These are phyloP conservation scores for Rubroboletus pulcherrimus DNA, from an alignment of 768 basidiomycete genomes.

Conservation along the genomic window DNA sequence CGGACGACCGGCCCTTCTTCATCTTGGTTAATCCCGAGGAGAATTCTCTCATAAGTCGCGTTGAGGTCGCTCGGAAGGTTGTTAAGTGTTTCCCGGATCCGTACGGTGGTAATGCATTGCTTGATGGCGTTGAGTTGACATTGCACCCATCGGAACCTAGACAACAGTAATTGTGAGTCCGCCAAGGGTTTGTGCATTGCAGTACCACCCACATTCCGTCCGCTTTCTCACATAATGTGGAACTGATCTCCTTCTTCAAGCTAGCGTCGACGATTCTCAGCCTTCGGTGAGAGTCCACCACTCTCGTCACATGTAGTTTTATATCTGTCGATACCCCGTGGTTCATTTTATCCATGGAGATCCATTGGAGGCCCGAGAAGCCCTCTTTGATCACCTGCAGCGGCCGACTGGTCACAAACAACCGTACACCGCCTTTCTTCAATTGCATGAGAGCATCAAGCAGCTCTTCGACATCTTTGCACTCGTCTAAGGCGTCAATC, in stretches of 20 bases:
- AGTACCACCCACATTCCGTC: conserved; percentile 9
- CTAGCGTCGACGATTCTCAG: background rate
- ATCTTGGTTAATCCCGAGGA: background rate
- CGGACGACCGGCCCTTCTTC: background rate
- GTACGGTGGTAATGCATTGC: background rate
- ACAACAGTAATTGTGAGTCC: too few relatives aligned
- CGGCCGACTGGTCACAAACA: conserved; percentile 13
- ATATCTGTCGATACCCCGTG: conserved; percentile 2
- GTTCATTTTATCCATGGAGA: conserved; percentile 3
- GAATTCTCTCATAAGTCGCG: conserved; percentile 7
- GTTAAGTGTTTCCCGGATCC: background rate
- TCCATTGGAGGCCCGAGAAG: background rate
- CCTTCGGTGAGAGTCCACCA: conserved; percentile 4
- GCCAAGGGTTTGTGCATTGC: too few relatives aligned
- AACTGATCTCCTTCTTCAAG: conserved; percentile 5
- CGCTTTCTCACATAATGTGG: background rate
- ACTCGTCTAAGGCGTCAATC: conserved; percentile 19
- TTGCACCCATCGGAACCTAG: conserved; percentile 14
- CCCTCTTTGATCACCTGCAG: conserved; percentile 6
- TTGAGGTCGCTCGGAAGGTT: conserved; percentile 7
- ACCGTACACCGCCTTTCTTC: background rate
- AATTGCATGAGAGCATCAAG: background rate
- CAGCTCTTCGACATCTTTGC: background rate
- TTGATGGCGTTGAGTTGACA: conserved; percentile 5
- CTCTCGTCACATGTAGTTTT: background rate